Conservation (phyloP, 768 basidiomycete genomes). For the Psilocybe cubensis region DNA sequence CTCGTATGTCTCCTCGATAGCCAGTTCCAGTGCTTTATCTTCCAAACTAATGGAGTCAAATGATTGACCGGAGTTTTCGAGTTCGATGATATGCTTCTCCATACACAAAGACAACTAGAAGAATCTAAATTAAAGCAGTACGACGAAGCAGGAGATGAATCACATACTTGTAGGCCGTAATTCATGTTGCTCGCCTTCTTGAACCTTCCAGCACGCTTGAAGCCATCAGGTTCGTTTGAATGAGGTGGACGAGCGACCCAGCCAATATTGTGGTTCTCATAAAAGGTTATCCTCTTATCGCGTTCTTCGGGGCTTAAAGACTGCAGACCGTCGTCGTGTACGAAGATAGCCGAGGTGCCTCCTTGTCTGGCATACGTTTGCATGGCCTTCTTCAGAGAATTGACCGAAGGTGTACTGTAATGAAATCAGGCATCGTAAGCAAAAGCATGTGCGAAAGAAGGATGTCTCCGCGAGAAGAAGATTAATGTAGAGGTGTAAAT, state of each 20-base stretch:
- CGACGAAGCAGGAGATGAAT: background rate
- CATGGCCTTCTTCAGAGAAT: slow-evolving; percentile 83
- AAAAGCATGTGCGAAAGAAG: slow-evolving; percentile 15
- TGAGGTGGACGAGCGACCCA: slow-evolving; percentile 85
- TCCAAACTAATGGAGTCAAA: slow-evolving; percentile 51
- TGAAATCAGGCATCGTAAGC: slow-evolving; percentile 12
- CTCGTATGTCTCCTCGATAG: slow-evolving; percentile 72
- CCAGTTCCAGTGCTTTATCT: slow-evolving; percentile 72
- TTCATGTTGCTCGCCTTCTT: slow-evolving; percentile 95
- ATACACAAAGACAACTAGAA: slow-evolving; percentile 62
- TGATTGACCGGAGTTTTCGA: slow-evolving; percentile 45
- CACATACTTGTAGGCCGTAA: slow-evolving; percentile 58
- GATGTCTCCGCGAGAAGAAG: background rate
- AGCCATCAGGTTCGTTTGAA: slow-evolving; percentile 61
- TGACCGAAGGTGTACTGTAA: slow-evolving; percentile 69
- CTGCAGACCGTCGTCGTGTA: slow-evolving; percentile 87
- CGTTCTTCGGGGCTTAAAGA: slow-evolving; percentile 63
- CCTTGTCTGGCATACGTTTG: slow-evolving; percentile 93
- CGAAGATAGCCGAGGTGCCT: slow-evolving; percentile 75
- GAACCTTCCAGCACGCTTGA: slow-evolving; percentile 84
- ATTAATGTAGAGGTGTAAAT: slow-evolving; percentile 3
- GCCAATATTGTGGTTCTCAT: slow-evolving; percentile 76
- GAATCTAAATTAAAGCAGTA: background rate
- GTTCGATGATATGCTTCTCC: slow-evolving; percentile 51
- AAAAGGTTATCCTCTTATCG: slow-evolving; percentile 71